Percentiles rank a stretch among this genome's conserved stretches.
Conservation (phyloP, 2,329 filamentous ascomycete species). For the Aspergillus pseudonomiae region DNA sequence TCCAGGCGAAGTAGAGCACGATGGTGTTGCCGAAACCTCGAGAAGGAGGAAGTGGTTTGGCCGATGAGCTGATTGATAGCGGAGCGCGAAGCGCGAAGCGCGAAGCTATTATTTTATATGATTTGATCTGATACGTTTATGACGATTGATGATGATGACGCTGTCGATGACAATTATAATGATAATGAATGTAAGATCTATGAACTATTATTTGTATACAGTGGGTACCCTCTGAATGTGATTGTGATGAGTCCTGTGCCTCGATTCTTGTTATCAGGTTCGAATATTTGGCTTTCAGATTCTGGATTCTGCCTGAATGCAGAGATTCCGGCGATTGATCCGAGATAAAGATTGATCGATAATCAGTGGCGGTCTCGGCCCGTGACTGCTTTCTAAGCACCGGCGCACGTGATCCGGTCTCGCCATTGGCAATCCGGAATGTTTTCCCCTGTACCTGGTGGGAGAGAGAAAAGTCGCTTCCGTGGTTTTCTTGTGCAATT, state of each 20-base stretch:
- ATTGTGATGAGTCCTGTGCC: background rate
- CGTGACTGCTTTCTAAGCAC: constrained; percentile 17
- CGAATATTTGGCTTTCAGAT: background rate
- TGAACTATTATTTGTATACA: background rate
- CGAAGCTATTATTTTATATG: too few species aligned
- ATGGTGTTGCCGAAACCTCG: constrained; percentile 14
- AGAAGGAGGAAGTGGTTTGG: constrained; percentile 38
- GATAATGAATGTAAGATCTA: constrained; percentile 4
- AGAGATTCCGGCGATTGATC: background rate
- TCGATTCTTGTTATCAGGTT: background rate
- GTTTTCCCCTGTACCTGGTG: background rate
- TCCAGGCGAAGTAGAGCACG: constrained; percentile 16
- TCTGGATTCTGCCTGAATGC: background rate
- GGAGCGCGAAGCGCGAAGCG: too few species aligned
- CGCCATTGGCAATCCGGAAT: constrained; percentile 16
- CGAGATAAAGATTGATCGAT: constrained; percentile 15
- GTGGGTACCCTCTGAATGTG: background rate
- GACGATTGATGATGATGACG: background rate
- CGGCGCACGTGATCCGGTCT: constrained; percentile 23
- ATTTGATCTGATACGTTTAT: background rate
- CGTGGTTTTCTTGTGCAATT: background rate
- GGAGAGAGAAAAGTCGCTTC: background rate
- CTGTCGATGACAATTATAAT: background rate
- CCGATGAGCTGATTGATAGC: constrained; percentile 18
- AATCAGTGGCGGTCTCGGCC: constrained; percentile 26